Base-by-base conservation (phyloP, 2,329 filamentous ascomycete species). In the Aspergillus sp. region DNA sequence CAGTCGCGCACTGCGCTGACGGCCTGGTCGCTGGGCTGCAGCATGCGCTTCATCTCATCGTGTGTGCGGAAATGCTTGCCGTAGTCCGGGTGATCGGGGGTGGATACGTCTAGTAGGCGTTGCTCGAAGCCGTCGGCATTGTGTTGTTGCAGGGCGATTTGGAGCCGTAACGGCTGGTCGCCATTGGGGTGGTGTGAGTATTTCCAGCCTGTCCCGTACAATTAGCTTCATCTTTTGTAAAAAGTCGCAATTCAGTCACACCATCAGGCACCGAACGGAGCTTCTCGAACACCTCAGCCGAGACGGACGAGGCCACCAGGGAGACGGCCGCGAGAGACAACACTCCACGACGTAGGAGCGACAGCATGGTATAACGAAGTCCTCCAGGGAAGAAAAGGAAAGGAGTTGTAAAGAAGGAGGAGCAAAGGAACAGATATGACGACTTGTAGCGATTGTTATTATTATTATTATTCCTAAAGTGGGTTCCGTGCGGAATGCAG, bases 11-110 rank as follows among this genome's bases (percentile, higher is more conserved):
- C 68, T 0, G 69, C 59, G 4, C 66, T 57, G 1, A 69, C 58
- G 0, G 74, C 66, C 3, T 64, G 58, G 6, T 58, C 54, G 9
- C 59, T 66, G 0, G 77, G 77, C 4, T 65, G 65, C 27, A 79
- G 66, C 51, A 79, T 69, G 7, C 67, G 64, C 45, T 73, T 71
- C 46, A 78, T 72, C 50, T 77, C 71, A 7, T 74, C 65, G 5
- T 72, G 69, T 9, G 58, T 58, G 10, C 67, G 62, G 52, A 78
- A 69, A 52, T 78, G 70, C 39, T 70, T 65, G 12, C 77, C 76
- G 48, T 79, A 79, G 12, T 64, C 68, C 1, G 57, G 47, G 47
- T 73, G 66, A 4, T 60, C 64, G 0, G 77, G 77, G 0, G 75
- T 73, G 2, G 76, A 77, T 52, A 79, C 70, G 26, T 74, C 66